Conservation (phyloP, 768 basidiomycete species). For the Amanita inopinata region DNA sequence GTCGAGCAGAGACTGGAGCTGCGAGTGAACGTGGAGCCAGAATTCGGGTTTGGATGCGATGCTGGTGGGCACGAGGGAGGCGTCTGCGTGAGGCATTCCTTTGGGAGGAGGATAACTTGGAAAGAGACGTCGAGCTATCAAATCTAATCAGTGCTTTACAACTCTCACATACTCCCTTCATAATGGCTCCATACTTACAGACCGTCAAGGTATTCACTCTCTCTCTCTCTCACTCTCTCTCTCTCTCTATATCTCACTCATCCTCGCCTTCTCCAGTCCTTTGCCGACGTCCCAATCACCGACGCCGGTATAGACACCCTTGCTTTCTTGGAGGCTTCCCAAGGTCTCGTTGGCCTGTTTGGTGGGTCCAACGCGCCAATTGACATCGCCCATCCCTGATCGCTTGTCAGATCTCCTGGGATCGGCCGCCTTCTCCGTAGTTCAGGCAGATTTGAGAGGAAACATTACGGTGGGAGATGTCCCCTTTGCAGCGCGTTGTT, state of each 20-base stretch:
- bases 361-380: constrained; percentile 39
- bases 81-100: constrained; percentile 77
- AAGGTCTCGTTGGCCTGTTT: constrained; percentile 85
- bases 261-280: constrained; percentile 52
- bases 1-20: constrained; percentile 52
- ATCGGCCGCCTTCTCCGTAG: constrained; percentile 71
- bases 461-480: constrained; percentile 70
- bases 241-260: not conserved
- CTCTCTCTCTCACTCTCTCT: not conserved
- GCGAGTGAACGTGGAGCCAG: constrained; percentile 65
- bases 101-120: constrained; percentile 10
- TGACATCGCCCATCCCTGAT: not conserved
- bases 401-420: constrained; percentile 64
- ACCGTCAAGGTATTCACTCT: constrained; percentile 45
- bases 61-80: constrained; percentile 57
- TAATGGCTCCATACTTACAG: constrained; percentile 71
- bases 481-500: constrained; percentile 2
- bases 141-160: not conserved
- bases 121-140: constrained; percentile 12
- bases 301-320: constrained; percentile 84
- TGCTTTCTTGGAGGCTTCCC: constrained; percentile 79
- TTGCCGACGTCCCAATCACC: constrained; percentile 79
- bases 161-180: constrained; percentile 11
- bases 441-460: constrained; percentile 80
- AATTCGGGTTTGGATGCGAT: constrained; percentile 69